Evolutionary conservation across 768 basidiomycete genomes (phyloP), one percentile per base, ranked within the genome.

Genomic region (Psilocybe cubensis): DNA sequence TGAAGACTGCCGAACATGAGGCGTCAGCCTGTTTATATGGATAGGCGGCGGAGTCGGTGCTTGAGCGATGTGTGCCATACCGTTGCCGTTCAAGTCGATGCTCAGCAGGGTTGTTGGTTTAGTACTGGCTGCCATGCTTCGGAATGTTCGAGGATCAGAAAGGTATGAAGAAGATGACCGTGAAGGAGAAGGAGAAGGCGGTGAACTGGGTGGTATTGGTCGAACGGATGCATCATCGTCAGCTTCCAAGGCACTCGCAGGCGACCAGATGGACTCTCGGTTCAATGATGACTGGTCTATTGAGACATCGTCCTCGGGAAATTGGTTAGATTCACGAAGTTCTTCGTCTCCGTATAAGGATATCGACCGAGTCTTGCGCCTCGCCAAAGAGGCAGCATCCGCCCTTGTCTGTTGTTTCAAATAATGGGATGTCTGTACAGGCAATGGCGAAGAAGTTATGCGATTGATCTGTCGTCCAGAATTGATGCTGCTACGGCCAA

Each of bases 21-120:
- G 76, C 20, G 78, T 70, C 47, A 87, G 73, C 47, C 89, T 83
- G 59, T 81, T 76, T 11, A 78, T 60, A 52, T 81, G 66, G 47
- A 82, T 78, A 4, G 83, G 75, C 7, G 78, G 74, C 0, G 87
- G 83, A 23, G 89, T 87, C 31, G 76, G 67, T 38, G 91, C 92
- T 68, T 96, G 91, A 5, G 94, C 94, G 63, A 96, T 96, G 71
- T 96, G 94, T 0, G 90, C 94, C 80, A 94, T 87, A 11, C 90
- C 91, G 62, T 86, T 87, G 6, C 87, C 84, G 43, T 82, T 84
- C 23, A 94, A 70, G 66, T 98, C 96, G 59, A 96, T 84, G 63
- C 91, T 94, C n/a, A 97, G 78, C 23, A 98, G 73, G 0, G 96
- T 98, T 4, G 96, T 98, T 2, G 94, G 96, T 71, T 97, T 97